Base-by-base conservation (phyloP, 2,329 filamentous ascomycete genomes). In the Pseudogymnoascus sp. region DNA sequence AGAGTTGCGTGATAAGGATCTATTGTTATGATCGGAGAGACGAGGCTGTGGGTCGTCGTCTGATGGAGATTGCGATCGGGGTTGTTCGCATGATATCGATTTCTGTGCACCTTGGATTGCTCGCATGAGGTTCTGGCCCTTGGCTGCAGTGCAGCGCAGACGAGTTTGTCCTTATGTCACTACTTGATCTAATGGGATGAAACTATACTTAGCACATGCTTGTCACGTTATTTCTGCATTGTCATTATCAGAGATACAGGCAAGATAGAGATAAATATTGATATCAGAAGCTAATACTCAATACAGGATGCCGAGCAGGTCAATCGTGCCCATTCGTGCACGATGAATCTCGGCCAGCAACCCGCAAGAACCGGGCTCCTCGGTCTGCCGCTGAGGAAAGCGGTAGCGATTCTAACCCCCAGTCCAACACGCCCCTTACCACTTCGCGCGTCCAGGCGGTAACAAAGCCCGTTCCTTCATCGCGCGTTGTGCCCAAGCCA, bases 401-500 rank as follows among this genome's bases (percentile, higher is more conserved):
- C 65, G 60, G 51, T 51, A 55, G 63, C 60, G 31, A 44, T 29
- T 65, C 65, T 51, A 62, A 62, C 61, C 39, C 64, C 58, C 61
- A 41, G 63, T 27, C 60, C 62, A 33, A 27, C 51, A 36, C 61
- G 62, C n/a, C 58, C 58, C 21, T 39, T 60, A 27, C 58, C 61
- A 61, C 41, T 15, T 42, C 59, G 42, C 61, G 17, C 63, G 21
- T 39, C 66, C 73, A 69, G 69, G 74, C 64, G 65, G 73, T 70
- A 66, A 70, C 65, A 35, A 65, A 69, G 51, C 68, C 68, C 36
- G 67, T 70, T 51, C 65, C 66, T 61, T 65, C 68, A 33, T 78
- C 79, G 44, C 80, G 81, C 63, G 75, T 87, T 17, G 83, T 89
- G 33, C 73, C 81, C 63, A 88, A 86, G 70, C 90, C 90, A 9